Evolutionary conservation across 177 flowering plant genomes (phyloP).

Genomic region (Vitis hybrid): DNA sequence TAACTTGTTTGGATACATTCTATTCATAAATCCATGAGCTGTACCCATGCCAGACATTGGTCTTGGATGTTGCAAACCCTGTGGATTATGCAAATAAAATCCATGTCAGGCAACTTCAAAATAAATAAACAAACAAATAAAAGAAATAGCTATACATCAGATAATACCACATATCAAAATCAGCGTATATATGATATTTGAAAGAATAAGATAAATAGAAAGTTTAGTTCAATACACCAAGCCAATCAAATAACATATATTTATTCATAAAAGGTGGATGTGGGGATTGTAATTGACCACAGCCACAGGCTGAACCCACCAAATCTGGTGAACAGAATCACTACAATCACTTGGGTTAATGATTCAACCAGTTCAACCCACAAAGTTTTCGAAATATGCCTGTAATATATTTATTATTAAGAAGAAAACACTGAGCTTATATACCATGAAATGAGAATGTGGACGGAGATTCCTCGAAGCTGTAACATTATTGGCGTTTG

Average conservation of each 20-base stretch:
- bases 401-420: neutral
- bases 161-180: neutral
- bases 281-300: no score
- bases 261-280: no score
- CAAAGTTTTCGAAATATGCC: no score
- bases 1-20: conserved; percentile 36
- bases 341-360: no score
- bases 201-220: neutral
- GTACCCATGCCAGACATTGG: conserved; percentile 31
- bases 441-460: conserved; percentile 36
- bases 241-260: no score
- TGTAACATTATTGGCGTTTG: conserved; percentile 16
- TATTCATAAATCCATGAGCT: conserved; percentile 34
- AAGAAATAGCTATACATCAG: no score
- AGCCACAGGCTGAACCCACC: no score
- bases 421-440: neutral
- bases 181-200: neutral
- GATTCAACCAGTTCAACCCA: no score
- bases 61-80: conserved; percentile 38
- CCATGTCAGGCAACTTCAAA: neutral
- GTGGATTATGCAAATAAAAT: neutral
- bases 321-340: no score
- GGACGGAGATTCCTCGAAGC: conserved; percentile 30
- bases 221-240: no score
- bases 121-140: no score